Conservation (phyloP, 179 eudicot species). For the Silene noctiflora region DNA sequence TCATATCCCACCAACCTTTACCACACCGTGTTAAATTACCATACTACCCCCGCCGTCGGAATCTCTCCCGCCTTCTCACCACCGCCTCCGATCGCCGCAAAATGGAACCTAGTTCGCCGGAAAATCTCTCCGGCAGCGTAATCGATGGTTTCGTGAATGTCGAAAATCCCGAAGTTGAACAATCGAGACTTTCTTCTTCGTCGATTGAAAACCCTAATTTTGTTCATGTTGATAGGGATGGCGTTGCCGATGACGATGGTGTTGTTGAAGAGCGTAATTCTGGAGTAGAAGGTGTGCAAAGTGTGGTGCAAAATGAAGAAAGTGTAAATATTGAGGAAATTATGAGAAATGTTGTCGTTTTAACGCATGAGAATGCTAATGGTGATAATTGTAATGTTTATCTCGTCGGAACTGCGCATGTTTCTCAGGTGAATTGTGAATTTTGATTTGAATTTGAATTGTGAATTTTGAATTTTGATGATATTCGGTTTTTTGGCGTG, state of each 20-base stretch:
- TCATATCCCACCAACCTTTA: conserved; percentile 13
- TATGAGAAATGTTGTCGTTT: conserved; percentile 43
- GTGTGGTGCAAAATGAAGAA: not conserved
- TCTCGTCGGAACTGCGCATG: conserved; percentile 87
- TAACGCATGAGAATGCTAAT: conserved; percentile 53
- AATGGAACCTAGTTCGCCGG: conserved; percentile 34
- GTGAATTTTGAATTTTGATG: too few species aligned
- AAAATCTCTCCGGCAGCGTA: conserved; percentile 27
- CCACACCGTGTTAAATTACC: not conserved
- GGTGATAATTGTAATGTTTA: conserved; percentile 71
- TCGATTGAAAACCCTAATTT: conserved; percentile 19
- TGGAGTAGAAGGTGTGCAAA: not conserved
- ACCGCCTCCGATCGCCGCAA: conserved; percentile 13
- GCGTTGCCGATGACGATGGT: conserved; percentile 17
- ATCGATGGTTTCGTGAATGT: conserved; percentile 43
- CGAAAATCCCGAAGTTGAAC: conserved; percentile 32
- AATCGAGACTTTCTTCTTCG: not conserved
- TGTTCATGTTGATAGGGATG: conserved; percentile 22
- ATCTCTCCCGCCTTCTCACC: conserved; percentile 10
- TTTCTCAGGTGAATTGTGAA: conserved; percentile 52
- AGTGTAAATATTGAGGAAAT: conserved; percentile 48
- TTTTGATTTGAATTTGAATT: not conserved
- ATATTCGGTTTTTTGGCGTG: too few species aligned
- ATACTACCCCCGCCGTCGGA: conserved; percentile 2
- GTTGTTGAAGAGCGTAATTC: conserved; percentile 17